Percentiles rank a stretch among this genome's conserved stretches.
phyloP scores from a whole-genome alignment of 2,329 filamentous ascomycete genomes.

The Parascedosporium putredinis region DNA sequence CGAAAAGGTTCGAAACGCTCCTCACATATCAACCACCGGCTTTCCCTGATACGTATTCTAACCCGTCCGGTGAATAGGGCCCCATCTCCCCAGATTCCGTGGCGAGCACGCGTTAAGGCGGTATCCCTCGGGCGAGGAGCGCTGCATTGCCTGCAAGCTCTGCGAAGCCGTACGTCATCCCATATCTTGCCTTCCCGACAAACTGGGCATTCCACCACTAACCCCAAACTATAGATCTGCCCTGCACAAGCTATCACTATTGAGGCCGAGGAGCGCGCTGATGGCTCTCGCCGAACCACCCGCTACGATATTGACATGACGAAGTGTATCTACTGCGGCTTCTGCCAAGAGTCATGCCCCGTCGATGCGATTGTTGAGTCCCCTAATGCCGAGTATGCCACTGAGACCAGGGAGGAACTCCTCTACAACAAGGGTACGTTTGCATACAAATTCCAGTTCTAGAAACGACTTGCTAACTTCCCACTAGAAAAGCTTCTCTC shows the following conservation, averaged over 20 bases:
- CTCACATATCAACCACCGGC: background rate
- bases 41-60: background rate
- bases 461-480: slow-evolving; percentile 15
- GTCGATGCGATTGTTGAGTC: slow-evolving; percentile 78
- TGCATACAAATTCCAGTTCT: slow-evolving; percentile 10
- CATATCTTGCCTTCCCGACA: too few relatives aligned
- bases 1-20: slow-evolving; percentile 59
- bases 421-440: slow-evolving; percentile 74
- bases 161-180: slow-evolving; percentile 64
- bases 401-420: slow-evolving; percentile 74
- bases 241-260: slow-evolving; percentile 98
- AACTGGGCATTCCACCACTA: background rate
- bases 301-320: slow-evolving; percentile 99
- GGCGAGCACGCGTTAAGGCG: slow-evolving; percentile 93
- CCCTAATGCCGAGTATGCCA: slow-evolving; percentile 53
- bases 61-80: slow-evolving; percentile 38
- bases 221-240: slow-evolving; percentile 52
- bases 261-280: slow-evolving; percentile 94
- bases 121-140: slow-evolving; percentile 95
- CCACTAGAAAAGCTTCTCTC: slow-evolving; percentile 65
- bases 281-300: slow-evolving; percentile 89
- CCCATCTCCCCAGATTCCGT: slow-evolving; percentile 94
- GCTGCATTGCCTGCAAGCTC: slow-evolving; percentile 99
- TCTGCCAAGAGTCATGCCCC: slow-evolving; percentile 97
- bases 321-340: slow-evolving; percentile 99